A percentile compares a stretch with the other conserved stretches of the same genome.
Evolutionary conservation across 345 rosid species (phyloP).

Genomic region (Aquilaria yunnanensis): DNA sequence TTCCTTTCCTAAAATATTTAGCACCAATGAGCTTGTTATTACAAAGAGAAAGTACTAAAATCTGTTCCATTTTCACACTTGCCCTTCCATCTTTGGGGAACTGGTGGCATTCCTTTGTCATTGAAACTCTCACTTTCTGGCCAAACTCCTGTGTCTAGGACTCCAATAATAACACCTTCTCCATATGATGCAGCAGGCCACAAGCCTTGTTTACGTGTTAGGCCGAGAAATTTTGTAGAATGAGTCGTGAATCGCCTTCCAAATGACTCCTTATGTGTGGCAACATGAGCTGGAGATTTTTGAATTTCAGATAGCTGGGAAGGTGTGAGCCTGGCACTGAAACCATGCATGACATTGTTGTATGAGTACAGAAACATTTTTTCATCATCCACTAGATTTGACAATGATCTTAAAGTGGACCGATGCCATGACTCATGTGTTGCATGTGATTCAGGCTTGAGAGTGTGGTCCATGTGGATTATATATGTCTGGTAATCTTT

Average conservation of each 20-base stretch:
- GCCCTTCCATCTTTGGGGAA: slow-evolving; percentile 10
- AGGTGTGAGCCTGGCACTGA: slow-evolving; percentile 40
- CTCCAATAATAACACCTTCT: slow-evolving; percentile 8
- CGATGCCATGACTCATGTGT: slow-evolving; percentile 9
- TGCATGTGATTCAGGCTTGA: background rate
- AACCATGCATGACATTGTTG: slow-evolving; percentile 35
- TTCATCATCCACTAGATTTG: slow-evolving; percentile 3
- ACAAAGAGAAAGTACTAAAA: slow-evolving; percentile 8
- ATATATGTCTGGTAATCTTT: slow-evolving; percentile 1
- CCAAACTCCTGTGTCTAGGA: slow-evolving; percentile 10
- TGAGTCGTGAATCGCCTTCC: background rate
- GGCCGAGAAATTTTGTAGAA: slow-evolving; percentile 3
- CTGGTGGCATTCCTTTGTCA: slow-evolving; percentile 9
- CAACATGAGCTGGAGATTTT: slow-evolving; percentile 33
- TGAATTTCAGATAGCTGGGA: slow-evolving; percentile 34
- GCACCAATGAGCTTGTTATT: slow-evolving; percentile 15
- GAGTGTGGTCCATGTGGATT: slow-evolving; percentile 7
- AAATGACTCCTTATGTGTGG: slow-evolving; percentile 14
- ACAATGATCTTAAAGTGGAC: background rate
- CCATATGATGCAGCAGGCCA: slow-evolving; percentile 6
- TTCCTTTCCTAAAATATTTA: slow-evolving; percentile 6
- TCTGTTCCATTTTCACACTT: slow-evolving; percentile 4
- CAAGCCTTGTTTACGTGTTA: background rate
- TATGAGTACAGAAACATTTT: slow-evolving; percentile 30
- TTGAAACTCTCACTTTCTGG: slow-evolving; percentile 8